Conservation (phyloP, 2,329 filamentous ascomycete species). For the Aspergillus awamori region DNA sequence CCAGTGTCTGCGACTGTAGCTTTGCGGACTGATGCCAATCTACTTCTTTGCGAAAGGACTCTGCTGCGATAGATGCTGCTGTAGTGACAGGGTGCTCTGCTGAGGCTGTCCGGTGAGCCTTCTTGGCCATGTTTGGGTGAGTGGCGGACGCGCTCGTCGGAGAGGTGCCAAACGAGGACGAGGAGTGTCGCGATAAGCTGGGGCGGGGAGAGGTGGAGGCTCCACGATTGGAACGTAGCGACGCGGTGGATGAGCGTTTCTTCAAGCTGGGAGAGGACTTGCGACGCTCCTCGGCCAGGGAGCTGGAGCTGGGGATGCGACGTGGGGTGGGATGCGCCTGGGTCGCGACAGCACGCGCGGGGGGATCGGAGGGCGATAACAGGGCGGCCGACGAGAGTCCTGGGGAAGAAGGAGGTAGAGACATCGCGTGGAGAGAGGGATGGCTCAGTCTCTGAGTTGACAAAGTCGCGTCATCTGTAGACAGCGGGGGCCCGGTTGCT, state of each 20-base stretch:
- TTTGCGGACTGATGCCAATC: slow-evolving; percentile 58
- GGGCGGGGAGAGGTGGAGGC: slow-evolving; percentile 33
- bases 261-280: slow-evolving; percentile 40
- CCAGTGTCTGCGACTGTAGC: slow-evolving; percentile 64
- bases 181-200: slow-evolving; percentile 39
- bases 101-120: slow-evolving; percentile 25
- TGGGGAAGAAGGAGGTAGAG: slow-evolving; percentile 32
- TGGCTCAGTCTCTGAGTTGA: slow-evolving; percentile 31
- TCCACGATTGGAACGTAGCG: slow-evolving; percentile 39
- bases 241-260: slow-evolving; percentile 43
- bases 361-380: slow-evolving; percentile 28
- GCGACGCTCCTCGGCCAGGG: slow-evolving; percentile 41
- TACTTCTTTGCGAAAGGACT: slow-evolving; percentile 72
- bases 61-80: slow-evolving; percentile 63
- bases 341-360: slow-evolving; percentile 25
- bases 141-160: slow-evolving; percentile 22
- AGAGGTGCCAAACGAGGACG: slow-evolving; percentile 32
- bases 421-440: slow-evolving; percentile 30
- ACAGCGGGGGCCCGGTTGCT: slow-evolving; percentile 16
- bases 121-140: slow-evolving; percentile 31
- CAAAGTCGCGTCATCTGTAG: slow-evolving; percentile 21
- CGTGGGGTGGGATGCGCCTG: slow-evolving; percentile 27
- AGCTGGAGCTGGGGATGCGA: slow-evolving; percentile 39
- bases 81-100: slow-evolving; percentile 41
- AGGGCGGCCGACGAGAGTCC: slow-evolving; percentile 25